Percentiles rank a stretch among this genome's conserved stretches.
phyloP scores from a whole-genome alignment of 306 rosid species.

The Malus domestica region DNA sequence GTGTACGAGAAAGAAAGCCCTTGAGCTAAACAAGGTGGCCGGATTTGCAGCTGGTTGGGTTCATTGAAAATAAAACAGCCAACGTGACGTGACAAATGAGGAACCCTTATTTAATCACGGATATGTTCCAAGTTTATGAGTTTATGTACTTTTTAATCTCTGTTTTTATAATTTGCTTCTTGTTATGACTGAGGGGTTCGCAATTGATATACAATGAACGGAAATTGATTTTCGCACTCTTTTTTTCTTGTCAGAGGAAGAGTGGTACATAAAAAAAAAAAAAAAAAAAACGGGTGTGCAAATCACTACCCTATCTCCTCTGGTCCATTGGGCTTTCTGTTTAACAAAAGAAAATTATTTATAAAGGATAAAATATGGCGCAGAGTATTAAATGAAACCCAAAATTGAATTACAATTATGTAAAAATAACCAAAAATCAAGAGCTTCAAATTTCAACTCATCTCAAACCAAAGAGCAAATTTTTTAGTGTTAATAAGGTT shows the following conservation, averaged over 20 bases:
- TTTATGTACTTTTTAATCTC: background rate
- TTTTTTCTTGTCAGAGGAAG: background rate
- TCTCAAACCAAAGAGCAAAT: background rate
- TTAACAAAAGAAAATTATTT: too few relatives aligned
- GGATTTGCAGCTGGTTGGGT: background rate
- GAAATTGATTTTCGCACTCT: background rate
- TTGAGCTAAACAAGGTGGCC: constrained; percentile 6
- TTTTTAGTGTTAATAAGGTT: too few relatives aligned
- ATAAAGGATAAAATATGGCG: too few relatives aligned
- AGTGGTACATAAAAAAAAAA: background rate
- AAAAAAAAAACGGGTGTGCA: too few relatives aligned
- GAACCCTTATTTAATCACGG: background rate
- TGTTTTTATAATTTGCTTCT: background rate
- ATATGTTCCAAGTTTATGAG: background rate
- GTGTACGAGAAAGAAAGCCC: constrained; percentile 56
- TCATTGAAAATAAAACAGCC: background rate
- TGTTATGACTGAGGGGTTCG: background rate
- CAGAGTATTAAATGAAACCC: too few relatives aligned
- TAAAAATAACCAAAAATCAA: background rate
- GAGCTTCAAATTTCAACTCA: background rate
- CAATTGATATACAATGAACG: background rate
- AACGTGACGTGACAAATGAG: background rate
- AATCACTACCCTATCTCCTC: too few relatives aligned
- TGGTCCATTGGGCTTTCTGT: too few relatives aligned
- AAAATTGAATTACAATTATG: background rate